Conservation (phyloP, 2,329 filamentous ascomycete species). For the Albophoma yamanashiensis region DNA sequence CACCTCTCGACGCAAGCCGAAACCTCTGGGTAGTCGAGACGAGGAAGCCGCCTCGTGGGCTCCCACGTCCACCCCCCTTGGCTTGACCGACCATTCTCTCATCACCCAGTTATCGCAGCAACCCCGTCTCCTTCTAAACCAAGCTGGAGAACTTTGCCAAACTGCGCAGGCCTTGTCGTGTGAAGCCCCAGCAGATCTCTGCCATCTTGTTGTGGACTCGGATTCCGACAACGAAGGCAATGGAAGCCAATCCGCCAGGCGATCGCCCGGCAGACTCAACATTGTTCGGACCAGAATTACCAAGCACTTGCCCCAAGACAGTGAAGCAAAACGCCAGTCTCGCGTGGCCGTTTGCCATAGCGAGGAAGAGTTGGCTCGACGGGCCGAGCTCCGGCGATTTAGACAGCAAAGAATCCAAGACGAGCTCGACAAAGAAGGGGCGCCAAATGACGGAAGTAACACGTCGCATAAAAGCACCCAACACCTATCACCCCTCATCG, state of each 20-base stretch:
- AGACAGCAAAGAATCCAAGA: constrained; percentile 47
- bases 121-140: neutral
- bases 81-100: neutral
- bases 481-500: constrained; percentile 14
- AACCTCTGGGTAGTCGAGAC: neutral
- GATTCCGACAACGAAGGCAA: constrained; percentile 31
- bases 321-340: constrained; percentile 26
- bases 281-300: constrained; percentile 33
- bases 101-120: neutral
- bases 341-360: constrained; percentile 32
- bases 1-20: constrained; percentile 4
- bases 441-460: constrained; percentile 21
- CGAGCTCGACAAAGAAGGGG: constrained; percentile 38
- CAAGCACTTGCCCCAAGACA: constrained; percentile 34
- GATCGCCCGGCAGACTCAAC: constrained; percentile 29
- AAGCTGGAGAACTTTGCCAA: neutral
- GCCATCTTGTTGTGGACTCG: constrained; percentile 22
- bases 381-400: constrained; percentile 44
- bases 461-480: constrained; percentile 14
- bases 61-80: neutral
- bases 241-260: constrained; percentile 11
- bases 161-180: constrained; percentile 5
- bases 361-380: constrained; percentile 41
- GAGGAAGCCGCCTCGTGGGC: neutral
- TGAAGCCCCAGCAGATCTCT: constrained; percentile 15